Percentiles rank a stretch among this genome's conserved stretches.
Evolutionary conservation across 371 early-diverging fungal genomes (phyloP).

Genomic region (Dinochytrium kinnereticum): DNA sequence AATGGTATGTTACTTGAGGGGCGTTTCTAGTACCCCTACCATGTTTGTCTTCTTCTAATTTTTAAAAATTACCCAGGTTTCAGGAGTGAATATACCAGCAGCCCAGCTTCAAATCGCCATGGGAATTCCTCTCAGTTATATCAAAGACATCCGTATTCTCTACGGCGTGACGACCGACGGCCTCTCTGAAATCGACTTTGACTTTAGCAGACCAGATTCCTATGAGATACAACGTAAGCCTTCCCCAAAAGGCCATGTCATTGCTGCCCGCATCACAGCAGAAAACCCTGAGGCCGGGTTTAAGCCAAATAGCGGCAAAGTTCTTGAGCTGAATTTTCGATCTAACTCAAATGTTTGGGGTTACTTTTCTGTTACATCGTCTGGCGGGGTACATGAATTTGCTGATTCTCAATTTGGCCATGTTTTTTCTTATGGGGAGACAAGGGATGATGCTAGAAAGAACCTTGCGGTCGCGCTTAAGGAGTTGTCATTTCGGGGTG

Average conservation of each 20-base stretch:
- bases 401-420: constrained; percentile 99
- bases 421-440: constrained; percentile 96
- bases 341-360: constrained; percentile 96
- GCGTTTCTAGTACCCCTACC: too few species aligned
- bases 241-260: constrained; percentile 94
- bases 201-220: constrained; percentile 76
- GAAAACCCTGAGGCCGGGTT: constrained; percentile 99
- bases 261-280: constrained; percentile 98
- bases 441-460: constrained; percentile 90
- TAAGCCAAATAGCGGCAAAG: constrained; percentile 95
- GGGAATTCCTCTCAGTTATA: constrained; percentile 94
- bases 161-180: constrained; percentile 87
- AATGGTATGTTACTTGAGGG: constrained; percentile 64
- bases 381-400: constrained; percentile 96
- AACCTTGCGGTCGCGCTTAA: constrained; percentile 96
- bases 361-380: constrained; percentile 95
- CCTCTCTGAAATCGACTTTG: constrained; percentile 90
- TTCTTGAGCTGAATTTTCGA: constrained; percentile 95
- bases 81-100: constrained; percentile 96
- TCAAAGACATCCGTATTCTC: constrained; percentile 92
- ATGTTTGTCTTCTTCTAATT: not conserved
- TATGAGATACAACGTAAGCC: constrained; percentile 85
- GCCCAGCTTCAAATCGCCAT: constrained; percentile 97
- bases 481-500: constrained; percentile 96
- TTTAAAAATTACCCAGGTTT: constrained; percentile 51